phyloP scores from a whole-genome alignment of 257 asterid genomes.

The Nicotiana knightiana region DNA sequence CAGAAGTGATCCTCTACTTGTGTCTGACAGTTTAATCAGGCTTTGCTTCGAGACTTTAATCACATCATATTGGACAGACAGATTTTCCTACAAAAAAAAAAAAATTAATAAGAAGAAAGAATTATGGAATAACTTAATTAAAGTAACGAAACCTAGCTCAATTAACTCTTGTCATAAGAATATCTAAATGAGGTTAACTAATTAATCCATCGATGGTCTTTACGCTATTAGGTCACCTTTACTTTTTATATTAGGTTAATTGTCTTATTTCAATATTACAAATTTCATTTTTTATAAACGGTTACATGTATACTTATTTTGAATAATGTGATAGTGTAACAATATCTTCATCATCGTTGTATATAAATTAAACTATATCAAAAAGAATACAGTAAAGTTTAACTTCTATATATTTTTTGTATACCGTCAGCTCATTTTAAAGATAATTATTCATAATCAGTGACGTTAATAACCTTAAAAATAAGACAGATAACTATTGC shows the following conservation, averaged over 20 bases:
- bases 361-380: background rate
- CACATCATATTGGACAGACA: slow-evolving; percentile 15
- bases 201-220: too few species aligned
- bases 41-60: slow-evolving; percentile 29
- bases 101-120: too few species aligned
- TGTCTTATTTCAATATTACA: too few species aligned
- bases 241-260: too few species aligned
- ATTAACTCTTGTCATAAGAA: background rate
- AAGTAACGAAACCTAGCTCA: background rate
- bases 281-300: too few species aligned
- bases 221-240: too few species aligned
- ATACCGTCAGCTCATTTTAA: background rate
- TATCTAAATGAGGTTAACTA: too few species aligned
- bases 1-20: slow-evolving; percentile 22
- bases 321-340: too few species aligned
- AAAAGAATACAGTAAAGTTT: background rate
- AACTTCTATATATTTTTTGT: background rate
- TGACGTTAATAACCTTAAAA: background rate
- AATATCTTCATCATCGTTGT: too few species aligned
- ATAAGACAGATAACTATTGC: background rate
- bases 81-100: background rate
- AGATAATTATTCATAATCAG: background rate
- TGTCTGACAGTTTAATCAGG: slow-evolving; percentile 13
- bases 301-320: too few species aligned
- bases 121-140: background rate